Evolutionary conservation across 495 filamentous ascomycete genomes (phyloP).

Genomic region (Neurospora pannonica): DNA sequence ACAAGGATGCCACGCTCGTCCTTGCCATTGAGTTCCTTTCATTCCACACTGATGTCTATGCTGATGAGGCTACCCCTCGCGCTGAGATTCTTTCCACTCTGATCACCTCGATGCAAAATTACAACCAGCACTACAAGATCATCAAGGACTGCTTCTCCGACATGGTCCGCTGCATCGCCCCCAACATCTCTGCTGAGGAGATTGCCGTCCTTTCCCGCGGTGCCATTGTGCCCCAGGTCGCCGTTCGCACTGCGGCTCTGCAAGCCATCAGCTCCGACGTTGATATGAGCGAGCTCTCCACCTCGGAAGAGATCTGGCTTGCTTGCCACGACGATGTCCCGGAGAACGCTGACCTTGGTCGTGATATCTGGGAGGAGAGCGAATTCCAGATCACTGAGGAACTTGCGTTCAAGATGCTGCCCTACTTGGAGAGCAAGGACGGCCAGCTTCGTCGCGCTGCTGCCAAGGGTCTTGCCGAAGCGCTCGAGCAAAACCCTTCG

Average conservation of each 20-base stretch:
- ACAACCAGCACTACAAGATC: slow-evolving; percentile 85
- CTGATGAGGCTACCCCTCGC: slow-evolving; percentile 66
- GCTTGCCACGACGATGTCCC: slow-evolving; percentile 82
- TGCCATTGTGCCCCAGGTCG: slow-evolving; percentile 62
- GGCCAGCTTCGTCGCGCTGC: slow-evolving; percentile 74
- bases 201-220: slow-evolving; percentile 62
- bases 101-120: slow-evolving; percentile 75
- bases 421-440: slow-evolving; percentile 71
- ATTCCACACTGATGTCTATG: slow-evolving; percentile 70
- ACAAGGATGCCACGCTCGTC: slow-evolving; percentile 77
- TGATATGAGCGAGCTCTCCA: slow-evolving; percentile 75
- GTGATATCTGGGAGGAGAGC: slow-evolving; percentile 91
- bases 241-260: slow-evolving; percentile 78
- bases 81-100: slow-evolving; percentile 58
- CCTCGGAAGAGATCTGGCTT: slow-evolving; percentile 88
- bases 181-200: slow-evolving; percentile 62
- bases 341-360: slow-evolving; percentile 76
- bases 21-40: slow-evolving; percentile 84
- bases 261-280: slow-evolving; percentile 85
- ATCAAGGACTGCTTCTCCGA: slow-evolving; percentile 87
- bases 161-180: slow-evolving; percentile 67
- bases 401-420: slow-evolving; percentile 54
- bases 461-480: slow-evolving; percentile 69
- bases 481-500: slow-evolving; percentile 46
- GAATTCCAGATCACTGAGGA: slow-evolving; percentile 59